These are phyloP conservation scores for Panellus pusillus DNA, from an alignment of 768 basidiomycete genomes.

Conservation along the genomic window DNA sequence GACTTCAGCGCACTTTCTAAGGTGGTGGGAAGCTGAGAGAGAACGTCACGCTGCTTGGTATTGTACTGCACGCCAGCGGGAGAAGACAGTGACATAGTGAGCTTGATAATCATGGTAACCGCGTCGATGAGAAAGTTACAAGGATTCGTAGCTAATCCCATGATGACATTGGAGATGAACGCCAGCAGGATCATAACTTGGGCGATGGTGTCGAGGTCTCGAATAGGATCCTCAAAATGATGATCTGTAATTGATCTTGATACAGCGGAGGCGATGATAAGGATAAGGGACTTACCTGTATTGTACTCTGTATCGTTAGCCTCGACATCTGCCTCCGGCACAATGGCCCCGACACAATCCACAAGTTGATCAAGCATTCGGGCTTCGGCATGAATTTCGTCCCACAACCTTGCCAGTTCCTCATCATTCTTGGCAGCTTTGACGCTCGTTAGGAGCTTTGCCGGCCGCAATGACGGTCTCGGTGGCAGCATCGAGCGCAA, in stretches of 20 bases:
- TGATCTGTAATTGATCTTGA: conserved; percentile 11
- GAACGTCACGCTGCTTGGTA: conserved; percentile 14
- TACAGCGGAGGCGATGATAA: not conserved
- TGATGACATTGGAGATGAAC: conserved; percentile 12
- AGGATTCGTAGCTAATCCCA: conserved; percentile 13
- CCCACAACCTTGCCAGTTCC: conserved; percentile 5
- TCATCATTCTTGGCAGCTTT: conserved; percentile 9
- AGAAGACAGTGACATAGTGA: conserved; percentile 12
- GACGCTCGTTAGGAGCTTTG: conserved; percentile 11
- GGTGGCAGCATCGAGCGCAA: conserved; percentile 12
- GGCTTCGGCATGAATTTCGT: conserved; percentile 11
- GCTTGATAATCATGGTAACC: conserved; percentile 16
- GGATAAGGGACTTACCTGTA: conserved; percentile 17
- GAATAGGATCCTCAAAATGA: conserved; percentile 19
- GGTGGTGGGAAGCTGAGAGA: conserved; percentile 14
- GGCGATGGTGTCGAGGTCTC: conserved; percentile 6
- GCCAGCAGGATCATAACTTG: conserved; percentile 14
- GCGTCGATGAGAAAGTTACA: conserved; percentile 21
- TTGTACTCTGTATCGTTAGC: conserved; percentile 3
- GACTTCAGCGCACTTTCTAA: conserved; percentile 13
- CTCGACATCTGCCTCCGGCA: conserved; percentile 4
- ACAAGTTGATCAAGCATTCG: conserved; percentile 10
- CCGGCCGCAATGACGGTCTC: conserved; percentile 10
- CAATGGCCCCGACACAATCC: conserved; percentile 11
- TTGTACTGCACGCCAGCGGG: conserved; percentile 6